Evolutionary conservation across 1,284 basidiomycete species (phyloP).

Genomic region (Irpex sp.): DNA sequence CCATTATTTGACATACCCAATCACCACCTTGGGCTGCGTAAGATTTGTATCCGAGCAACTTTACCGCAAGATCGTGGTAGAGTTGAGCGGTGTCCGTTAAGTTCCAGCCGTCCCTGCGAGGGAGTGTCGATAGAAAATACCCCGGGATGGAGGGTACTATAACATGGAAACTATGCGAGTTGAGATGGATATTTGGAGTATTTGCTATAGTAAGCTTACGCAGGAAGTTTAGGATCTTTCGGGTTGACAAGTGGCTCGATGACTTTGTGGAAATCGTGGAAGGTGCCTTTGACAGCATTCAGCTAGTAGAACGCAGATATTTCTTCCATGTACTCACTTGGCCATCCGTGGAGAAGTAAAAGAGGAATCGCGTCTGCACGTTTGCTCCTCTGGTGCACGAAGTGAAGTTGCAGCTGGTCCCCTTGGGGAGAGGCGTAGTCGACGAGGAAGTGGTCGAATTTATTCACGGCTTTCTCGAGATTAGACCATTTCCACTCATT

Average conservation of each 20-base stretch:
- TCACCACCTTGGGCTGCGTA: conserved; percentile 24
- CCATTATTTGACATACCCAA: conserved; percentile 1
- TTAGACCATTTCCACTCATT: conserved; percentile 18
- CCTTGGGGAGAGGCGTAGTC: conserved; percentile 4
- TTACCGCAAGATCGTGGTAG: conserved; percentile 22
- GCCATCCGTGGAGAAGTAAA: conserved; percentile 24
- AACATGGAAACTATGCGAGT: conserved; percentile 19
- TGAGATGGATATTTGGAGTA: not conserved
- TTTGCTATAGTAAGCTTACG: not conserved
- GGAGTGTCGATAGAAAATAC: conserved; percentile 24
- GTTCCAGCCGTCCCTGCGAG: conserved; percentile 17
- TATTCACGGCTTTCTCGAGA: conserved; percentile 22
- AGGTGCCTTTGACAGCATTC: conserved; percentile 10
- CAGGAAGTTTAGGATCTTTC: conserved; percentile 17
- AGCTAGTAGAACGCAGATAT: not conserved
- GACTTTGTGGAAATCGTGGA: conserved; percentile 24
- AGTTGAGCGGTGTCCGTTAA: conserved; percentile 25
- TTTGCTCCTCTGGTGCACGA: conserved; percentile 19
- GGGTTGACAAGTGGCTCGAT: conserved; percentile 19
- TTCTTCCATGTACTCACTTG: conserved; percentile 14
- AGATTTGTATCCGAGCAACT: conserved; percentile 19
- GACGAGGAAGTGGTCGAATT: conserved; percentile 17
- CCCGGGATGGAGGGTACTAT: conserved; percentile 26
- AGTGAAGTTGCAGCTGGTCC: conserved; percentile 20
- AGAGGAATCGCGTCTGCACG: conserved; percentile 21